A percentile compares a stretch with the other conserved stretches of the same genome.
These are phyloP conservation scores for Populus hybrid DNA, from an alignment of 441 rosid genomes.

Conservation along the genomic window DNA sequence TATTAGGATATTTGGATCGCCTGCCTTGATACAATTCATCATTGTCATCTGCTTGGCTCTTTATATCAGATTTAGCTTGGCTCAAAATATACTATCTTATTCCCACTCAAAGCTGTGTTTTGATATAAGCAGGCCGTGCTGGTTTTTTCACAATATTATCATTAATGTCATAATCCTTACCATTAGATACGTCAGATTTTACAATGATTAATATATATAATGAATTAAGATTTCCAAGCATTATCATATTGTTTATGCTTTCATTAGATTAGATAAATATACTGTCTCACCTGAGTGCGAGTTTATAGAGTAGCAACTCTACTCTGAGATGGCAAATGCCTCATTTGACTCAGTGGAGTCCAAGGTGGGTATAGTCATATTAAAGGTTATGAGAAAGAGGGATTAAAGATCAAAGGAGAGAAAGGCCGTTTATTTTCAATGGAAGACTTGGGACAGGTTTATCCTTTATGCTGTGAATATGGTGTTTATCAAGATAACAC, in stretches of 20 bases:
- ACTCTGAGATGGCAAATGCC: slow-evolving; percentile 20
- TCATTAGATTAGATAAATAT: neutral
- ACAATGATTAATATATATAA: neutral
- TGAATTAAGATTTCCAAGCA: neutral
- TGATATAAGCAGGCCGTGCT: slow-evolving; percentile 18
- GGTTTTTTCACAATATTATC: slow-evolving; percentile 17
- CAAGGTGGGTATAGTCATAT: slow-evolving; percentile 9
- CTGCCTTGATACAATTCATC: neutral
- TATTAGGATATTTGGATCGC: neutral
- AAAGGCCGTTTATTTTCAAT: slow-evolving; percentile 11
- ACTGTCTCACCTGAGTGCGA: neutral
- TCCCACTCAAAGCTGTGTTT: neutral
- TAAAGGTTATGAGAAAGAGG: slow-evolving; percentile 14
- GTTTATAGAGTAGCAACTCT: slow-evolving; percentile 6
- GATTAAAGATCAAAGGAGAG: neutral
- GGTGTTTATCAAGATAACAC: slow-evolving; percentile 10
- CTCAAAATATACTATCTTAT: neutral
- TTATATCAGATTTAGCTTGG: slow-evolving; percentile 2
- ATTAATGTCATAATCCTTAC: neutral
- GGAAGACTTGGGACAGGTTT: slow-evolving; percentile 19
- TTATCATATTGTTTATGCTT: neutral
- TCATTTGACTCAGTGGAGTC: slow-evolving; percentile 29
- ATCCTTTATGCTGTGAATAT: slow-evolving; percentile 10
- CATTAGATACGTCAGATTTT: too few species aligned
- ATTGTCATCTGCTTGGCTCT: neutral